A percentile compares a stretch with the other conserved stretches of the same genome.
Evolutionary conservation across 2,329 filamentous ascomycete genomes (phyloP).

Genomic region (Verticillium zaregamsianum): DNA sequence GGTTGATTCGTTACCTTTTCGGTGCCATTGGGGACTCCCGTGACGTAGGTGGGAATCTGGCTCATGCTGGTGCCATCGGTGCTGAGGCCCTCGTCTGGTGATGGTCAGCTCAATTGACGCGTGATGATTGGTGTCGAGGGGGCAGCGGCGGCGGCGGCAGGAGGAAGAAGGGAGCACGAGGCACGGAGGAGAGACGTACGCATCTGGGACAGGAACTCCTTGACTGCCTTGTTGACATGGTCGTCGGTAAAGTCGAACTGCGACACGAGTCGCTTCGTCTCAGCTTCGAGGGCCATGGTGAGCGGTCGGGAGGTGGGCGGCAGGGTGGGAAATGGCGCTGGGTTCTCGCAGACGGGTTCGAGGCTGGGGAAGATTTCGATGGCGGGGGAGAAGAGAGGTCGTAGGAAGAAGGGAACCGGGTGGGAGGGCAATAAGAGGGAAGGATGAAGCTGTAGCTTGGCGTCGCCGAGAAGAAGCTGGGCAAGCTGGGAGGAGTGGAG

Average conservation of each 20-base stretch:
- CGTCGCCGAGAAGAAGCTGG: slow-evolving; percentile 26
- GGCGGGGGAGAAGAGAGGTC: slow-evolving; percentile 36
- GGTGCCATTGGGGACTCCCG: slow-evolving; percentile 90
- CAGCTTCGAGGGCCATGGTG: slow-evolving; percentile 60
- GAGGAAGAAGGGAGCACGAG: not conserved
- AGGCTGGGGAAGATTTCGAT: slow-evolving; percentile 31
- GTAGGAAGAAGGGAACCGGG: slow-evolving; percentile 22
- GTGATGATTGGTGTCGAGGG: slow-evolving; percentile 5
- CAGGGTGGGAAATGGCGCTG: slow-evolving; percentile 48
- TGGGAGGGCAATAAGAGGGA: slow-evolving; percentile 15
- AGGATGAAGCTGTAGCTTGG: slow-evolving; percentile 35
- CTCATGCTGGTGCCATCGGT: slow-evolving; percentile 78
- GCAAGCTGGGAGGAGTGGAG: not conserved
- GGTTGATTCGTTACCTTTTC: slow-evolving; percentile 67
- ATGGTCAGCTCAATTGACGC: slow-evolving; percentile 2
- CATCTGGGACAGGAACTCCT: slow-evolving; percentile 86
- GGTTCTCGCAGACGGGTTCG: slow-evolving; percentile 50
- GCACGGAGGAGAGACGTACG: slow-evolving; percentile 34
- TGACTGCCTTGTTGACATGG: slow-evolving; percentile 74
- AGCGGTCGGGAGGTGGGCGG: slow-evolving; percentile 51
- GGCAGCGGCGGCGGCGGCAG: not conserved
- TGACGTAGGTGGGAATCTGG: slow-evolving; percentile 97
- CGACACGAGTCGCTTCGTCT: slow-evolving; percentile 74
- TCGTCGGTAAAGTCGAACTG: slow-evolving; percentile 82
- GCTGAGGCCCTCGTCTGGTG: slow-evolving; percentile 71